Evolutionary conservation across 768 basidiomycete species (phyloP).

Genomic region (Gyrodon lividus): DNA sequence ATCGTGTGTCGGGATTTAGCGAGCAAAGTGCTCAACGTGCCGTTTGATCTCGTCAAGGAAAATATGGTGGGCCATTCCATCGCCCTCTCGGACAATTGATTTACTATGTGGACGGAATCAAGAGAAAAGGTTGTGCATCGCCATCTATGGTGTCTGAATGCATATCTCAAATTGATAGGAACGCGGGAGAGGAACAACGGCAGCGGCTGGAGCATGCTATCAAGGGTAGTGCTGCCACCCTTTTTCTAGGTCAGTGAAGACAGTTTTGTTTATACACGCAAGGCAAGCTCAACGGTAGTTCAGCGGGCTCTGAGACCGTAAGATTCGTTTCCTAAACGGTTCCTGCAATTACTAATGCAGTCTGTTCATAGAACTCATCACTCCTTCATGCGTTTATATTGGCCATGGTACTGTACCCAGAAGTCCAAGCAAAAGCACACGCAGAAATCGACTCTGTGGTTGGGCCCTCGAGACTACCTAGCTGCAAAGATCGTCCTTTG

Average conservation of each 20-base stretch:
- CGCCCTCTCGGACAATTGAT: background rate
- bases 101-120: background rate
- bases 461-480: slow-evolving; percentile 12
- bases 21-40: slow-evolving; percentile 3
- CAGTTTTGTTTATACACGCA: background rate
- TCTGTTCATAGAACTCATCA: background rate
- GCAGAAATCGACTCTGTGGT: slow-evolving; percentile 18
- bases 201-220: background rate
- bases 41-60: slow-evolving; percentile 17
- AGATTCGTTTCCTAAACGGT: background rate
- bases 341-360: background rate
- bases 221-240: slow-evolving; percentile 1
- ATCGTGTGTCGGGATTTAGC: background rate
- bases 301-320: slow-evolving; percentile 10
- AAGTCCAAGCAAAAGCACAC: slow-evolving; percentile 15
- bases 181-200: background rate
- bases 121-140: slow-evolving; percentile 3
- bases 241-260: slow-evolving; percentile 2
- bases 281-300: background rate
- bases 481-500: slow-evolving; percentile 3
- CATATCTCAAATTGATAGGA: background rate
- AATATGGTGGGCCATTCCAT: slow-evolving; percentile 2
- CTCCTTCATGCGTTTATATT: slow-evolving; percentile 12
- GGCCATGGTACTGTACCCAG: slow-evolving; percentile 20
- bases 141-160: slow-evolving; percentile 10